Conservation (phyloP, 2,329 filamentous ascomycete species). For the Talaromyces sp. region DNA sequence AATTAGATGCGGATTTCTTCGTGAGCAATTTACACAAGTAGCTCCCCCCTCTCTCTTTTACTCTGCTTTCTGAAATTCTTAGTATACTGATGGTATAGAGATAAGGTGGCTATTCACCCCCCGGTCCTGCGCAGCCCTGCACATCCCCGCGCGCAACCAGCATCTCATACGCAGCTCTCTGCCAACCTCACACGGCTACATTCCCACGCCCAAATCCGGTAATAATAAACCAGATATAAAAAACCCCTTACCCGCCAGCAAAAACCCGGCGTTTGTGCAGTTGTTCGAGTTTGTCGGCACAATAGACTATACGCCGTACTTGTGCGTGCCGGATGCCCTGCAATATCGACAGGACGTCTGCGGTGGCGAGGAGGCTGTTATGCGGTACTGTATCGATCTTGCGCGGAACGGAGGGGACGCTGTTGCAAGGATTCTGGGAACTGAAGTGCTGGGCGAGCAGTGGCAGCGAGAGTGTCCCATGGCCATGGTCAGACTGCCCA, state of each 20-base stretch:
- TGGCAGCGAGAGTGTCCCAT: constrained; percentile 56
- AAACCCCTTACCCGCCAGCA: constrained; percentile 34
- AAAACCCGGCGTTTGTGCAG: constrained; percentile 57
- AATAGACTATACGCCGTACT: constrained; percentile 63
- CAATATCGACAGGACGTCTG: constrained; percentile 63
- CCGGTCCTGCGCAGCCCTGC: constrained; percentile 74
- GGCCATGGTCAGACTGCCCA: constrained; percentile 67
- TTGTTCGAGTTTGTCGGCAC: constrained; percentile 77
- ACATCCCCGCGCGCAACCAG: constrained; percentile 74
- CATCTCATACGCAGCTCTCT: constrained; percentile 65
- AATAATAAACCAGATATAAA: not conserved
- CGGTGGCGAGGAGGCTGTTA: constrained; percentile 68
- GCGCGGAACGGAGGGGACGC: constrained; percentile 58
- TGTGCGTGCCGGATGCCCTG: constrained; percentile 69
- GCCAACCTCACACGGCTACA: constrained; percentile 76
- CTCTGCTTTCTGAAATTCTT: not conserved
- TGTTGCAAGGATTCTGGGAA: constrained; percentile 61
- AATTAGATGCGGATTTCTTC: constrained; percentile 76
- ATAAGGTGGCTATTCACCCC: constrained; percentile 75
- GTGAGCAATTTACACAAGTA: constrained; percentile 78
- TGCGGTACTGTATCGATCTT: constrained; percentile 57
- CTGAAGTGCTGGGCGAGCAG: constrained; percentile 62
- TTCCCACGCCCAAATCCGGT: constrained; percentile 15
- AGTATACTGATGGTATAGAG: constrained; percentile 17
- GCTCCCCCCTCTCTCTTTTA: not conserved